phyloP scores from a whole-genome alignment of 306 rosid genomes.

The Citrullus mucosospermus region DNA sequence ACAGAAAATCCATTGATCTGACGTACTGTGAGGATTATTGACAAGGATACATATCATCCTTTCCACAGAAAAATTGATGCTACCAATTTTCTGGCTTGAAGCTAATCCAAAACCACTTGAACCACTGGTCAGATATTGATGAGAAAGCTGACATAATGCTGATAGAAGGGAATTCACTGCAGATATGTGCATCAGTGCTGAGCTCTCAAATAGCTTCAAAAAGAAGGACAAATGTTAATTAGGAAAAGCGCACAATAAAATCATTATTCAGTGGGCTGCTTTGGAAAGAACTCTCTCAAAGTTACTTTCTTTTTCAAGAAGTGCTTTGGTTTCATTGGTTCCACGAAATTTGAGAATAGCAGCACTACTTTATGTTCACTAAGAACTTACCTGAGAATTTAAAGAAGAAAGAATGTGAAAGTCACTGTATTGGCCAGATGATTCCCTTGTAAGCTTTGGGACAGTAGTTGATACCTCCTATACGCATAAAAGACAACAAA shows the following conservation, averaged over 20 bases:
- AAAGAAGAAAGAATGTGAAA: conserved; percentile 88
- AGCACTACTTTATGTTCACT: conserved; percentile 3
- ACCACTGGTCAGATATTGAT: conserved; percentile 52
- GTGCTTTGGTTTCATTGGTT: background rate
- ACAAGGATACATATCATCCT: conserved; percentile 88
- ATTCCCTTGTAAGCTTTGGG: conserved; percentile 69
- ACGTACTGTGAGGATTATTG: conserved; percentile 91
- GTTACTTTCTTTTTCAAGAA: background rate
- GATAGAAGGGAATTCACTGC: conserved; percentile 88
- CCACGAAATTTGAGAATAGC: background rate
- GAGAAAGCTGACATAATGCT: conserved; percentile 84
- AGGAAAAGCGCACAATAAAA: background rate
- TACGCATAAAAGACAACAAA: conserved; percentile 16
- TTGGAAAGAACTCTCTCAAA: background rate
- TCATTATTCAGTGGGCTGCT: background rate
- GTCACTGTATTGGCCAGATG: conserved; percentile 81
- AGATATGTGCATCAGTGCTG: conserved; percentile 80
- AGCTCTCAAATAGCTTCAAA: conserved; percentile 87
- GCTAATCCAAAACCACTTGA: conserved; percentile 57
- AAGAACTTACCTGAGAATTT: conserved; percentile 75
- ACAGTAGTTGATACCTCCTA: conserved; percentile 84
- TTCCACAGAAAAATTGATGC: conserved; percentile 82
- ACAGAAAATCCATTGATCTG: background rate
- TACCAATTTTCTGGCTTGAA: conserved; percentile 72
- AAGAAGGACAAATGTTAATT: conserved; percentile 14